Conservation (phyloP, 2,329 filamentous ascomycete genomes). For the Cercospora brassicicola region DNA sequence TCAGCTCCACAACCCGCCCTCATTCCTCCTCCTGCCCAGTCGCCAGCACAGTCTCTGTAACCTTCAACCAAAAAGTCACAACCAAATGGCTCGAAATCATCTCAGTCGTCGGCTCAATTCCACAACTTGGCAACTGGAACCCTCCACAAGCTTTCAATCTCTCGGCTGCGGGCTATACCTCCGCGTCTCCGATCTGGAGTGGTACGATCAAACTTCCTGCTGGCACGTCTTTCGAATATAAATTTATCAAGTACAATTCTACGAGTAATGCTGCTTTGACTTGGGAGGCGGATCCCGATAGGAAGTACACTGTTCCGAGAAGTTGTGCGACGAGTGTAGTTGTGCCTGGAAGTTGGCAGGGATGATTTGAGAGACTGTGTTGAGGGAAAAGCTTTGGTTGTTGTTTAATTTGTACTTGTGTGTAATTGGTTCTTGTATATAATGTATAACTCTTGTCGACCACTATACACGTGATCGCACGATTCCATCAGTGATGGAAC, state of each 20-base stretch:
- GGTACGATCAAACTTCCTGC: constrained; percentile 56
- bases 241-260: constrained; percentile 63
- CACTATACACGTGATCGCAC: not conserved
- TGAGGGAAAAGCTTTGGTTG: not conserved
- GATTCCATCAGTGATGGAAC: not conserved
- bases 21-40: constrained; percentile 23
- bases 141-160: constrained; percentile 55
- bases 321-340: constrained; percentile 40
- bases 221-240: constrained; percentile 56
- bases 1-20: constrained; percentile 1
- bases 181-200: constrained; percentile 62
- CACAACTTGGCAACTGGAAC: constrained; percentile 63
- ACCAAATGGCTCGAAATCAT: constrained; percentile 64
- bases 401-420: not conserved
- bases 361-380: not conserved
- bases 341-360: constrained; percentile 43
- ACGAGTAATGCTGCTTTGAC: constrained; percentile 51
- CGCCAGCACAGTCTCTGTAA: constrained; percentile 54
- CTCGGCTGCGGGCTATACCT: constrained; percentile 59
- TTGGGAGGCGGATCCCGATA: constrained; percentile 64
- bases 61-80: constrained; percentile 59
- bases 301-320: constrained; percentile 44
- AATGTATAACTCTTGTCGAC: not conserved
- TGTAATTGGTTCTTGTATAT: not conserved
- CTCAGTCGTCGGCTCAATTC: constrained; percentile 62